Base-by-base conservation (phyloP, 441 rosid genomes). In the Lepidium campestre region DNA sequence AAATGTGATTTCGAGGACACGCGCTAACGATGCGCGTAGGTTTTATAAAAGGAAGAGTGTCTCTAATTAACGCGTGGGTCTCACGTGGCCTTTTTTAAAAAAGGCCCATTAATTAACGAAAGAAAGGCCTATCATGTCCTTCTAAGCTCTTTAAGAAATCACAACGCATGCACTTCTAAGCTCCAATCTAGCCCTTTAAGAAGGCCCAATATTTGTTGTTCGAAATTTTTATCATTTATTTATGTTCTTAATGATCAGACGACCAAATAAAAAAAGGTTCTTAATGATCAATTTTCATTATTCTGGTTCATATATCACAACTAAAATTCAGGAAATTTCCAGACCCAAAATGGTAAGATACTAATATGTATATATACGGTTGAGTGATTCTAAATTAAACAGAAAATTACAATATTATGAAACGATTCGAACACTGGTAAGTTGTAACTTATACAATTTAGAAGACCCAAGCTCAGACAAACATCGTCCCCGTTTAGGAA, bases 321-420 rank as follows among this genome's bases (percentile, higher is more conserved):
- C 36, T 31, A 25, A 25, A 29, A n/a, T n/a, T 25, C 55, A 49
- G 55, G 8, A 25, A 32, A 49, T 25, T n/a, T 13, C 10, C 12
- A 11, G 32, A 12, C 55, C 35, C 4, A n/a, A n/a, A 37, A 7
- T 56, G 9, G 18, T 56, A 37, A 57, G 41, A 2, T 25, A 29
- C n/a, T 41, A 29, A 7, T 6, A 19, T 59, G 10, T 14, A n/a
- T 29, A 22, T 23, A 39, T 47, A 35, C 27, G 27, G 23, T 39
- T 11, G 31, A 49, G 25, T 22, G 19, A 32, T 52, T 47, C 60
- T 36, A 70, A 19, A 6, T 29, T 6, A 54, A 35, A 56, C 65
- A 47, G 40, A 22, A 63, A n/a, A 37, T 63, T 56, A 62, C 64
- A 64, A 20, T 63, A 37, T 22, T 44, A 64, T 64, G 23, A 32